phyloP scores from a whole-genome alignment of 352 stramenopile genomes.

The Pythium grandisporangium region DNA sequence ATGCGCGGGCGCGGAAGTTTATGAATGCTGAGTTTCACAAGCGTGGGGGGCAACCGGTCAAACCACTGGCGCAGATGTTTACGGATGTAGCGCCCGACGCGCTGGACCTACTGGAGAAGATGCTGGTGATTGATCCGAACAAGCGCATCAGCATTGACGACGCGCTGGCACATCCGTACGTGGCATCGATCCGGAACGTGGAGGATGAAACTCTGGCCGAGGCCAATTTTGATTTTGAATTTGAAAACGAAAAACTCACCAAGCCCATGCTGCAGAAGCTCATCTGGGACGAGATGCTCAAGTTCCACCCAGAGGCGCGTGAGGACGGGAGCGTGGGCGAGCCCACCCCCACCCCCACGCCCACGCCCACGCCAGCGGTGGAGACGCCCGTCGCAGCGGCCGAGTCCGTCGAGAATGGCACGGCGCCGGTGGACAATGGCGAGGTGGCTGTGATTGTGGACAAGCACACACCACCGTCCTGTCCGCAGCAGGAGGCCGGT shows the following conservation, averaged over 20 bases:
- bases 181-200: slow-evolving; percentile 80
- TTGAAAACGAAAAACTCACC: slow-evolving; percentile 82
- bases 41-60: slow-evolving; percentile 46
- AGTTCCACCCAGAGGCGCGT: slow-evolving; percentile 56
- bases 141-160: slow-evolving; percentile 89
- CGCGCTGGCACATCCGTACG: slow-evolving; percentile 85
- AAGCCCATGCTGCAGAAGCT: slow-evolving; percentile 76
- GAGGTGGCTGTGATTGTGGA: too few relatives aligned
- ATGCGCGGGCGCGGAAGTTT: slow-evolving; percentile 73
- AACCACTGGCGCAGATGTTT: slow-evolving; percentile 70
- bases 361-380: not conserved
- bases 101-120: slow-evolving; percentile 85
- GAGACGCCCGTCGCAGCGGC: not conserved
- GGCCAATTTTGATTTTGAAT: slow-evolving; percentile 77
- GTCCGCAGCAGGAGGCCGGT: not conserved
- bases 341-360: slow-evolving; percentile 2
- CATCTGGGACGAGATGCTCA: slow-evolving; percentile 80
- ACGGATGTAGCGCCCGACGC: slow-evolving; percentile 45
- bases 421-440: not conserved
- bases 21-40: slow-evolving; percentile 80
- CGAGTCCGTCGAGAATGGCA: not conserved
- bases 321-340: slow-evolving; percentile 20
- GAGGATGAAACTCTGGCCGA: slow-evolving; percentile 82
- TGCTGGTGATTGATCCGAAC: slow-evolving; percentile 90
- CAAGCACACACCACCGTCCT: too few relatives aligned